Conservation (phyloP, 768 basidiomycete genomes). For the Hypholoma fasciculare region DNA sequence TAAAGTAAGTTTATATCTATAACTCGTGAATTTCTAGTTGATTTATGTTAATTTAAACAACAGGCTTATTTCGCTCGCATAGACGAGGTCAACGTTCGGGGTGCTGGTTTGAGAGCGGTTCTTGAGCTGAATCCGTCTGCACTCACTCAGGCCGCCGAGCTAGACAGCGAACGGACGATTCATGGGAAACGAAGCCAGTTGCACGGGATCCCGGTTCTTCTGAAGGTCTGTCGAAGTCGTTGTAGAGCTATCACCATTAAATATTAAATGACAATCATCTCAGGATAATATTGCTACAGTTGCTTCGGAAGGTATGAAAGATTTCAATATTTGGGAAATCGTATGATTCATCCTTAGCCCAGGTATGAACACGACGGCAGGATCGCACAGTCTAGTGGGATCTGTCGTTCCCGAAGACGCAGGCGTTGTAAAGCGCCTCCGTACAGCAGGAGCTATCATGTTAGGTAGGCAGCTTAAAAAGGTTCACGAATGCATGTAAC, state of each 20-base stretch:
- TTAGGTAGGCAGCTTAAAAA: conserved; percentile 28
- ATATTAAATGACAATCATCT: not conserved
- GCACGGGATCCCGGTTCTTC: conserved; percentile 54
- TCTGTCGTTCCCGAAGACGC: conserved; percentile 47
- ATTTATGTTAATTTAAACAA: too few relatives aligned
- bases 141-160: conserved; percentile 46
- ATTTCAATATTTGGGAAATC: not conserved
- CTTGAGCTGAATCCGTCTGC: conserved; percentile 58
- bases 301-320: conserved; percentile 39
- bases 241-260: not conserved
- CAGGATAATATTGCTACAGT: conserved; percentile 51
- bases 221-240: conserved; percentile 38
- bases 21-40: too few relatives aligned
- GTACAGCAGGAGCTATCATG: conserved; percentile 44
- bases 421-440: conserved; percentile 41
- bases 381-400: conserved; percentile 41
- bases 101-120: conserved; percentile 56
- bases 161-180: conserved; percentile 44
- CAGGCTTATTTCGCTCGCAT: conserved; percentile 69
- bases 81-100: conserved; percentile 65
- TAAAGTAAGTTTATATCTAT: conserved; percentile 35
- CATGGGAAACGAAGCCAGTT: conserved; percentile 44
- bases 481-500: not conserved
- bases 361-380: conserved; percentile 49
- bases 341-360: not conserved